phyloP scores from a whole-genome alignment of 2,329 filamentous ascomycete species.

The Byssothecium circinans region DNA sequence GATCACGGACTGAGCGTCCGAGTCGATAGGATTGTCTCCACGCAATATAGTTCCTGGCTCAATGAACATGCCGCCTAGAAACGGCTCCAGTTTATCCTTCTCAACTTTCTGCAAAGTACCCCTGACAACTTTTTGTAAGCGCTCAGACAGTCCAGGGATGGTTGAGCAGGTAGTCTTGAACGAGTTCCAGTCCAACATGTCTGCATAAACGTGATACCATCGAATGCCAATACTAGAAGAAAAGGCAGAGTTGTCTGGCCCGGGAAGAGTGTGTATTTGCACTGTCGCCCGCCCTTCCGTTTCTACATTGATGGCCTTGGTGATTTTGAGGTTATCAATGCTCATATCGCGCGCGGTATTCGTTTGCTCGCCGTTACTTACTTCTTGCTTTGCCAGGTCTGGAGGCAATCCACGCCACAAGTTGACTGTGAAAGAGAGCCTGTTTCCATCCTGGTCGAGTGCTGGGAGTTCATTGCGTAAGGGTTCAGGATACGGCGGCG shows the following conservation, averaged over 20 bases:
- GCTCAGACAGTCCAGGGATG: conserved; percentile 20
- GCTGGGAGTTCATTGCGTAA: conserved; percentile 10
- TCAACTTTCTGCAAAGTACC: conserved; percentile 26
- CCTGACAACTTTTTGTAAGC: conserved; percentile 16
- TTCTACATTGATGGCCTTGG: conserved; percentile 21
- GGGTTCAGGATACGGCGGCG: conserved; percentile 3
- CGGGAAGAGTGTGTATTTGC: conserved; percentile 23
- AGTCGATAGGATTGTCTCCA: conserved; percentile 23
- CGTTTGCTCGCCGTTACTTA: not conserved
- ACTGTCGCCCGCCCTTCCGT: conserved; percentile 20
- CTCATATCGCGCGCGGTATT: conserved; percentile 9
- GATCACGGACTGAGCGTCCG: conserved; percentile 34
- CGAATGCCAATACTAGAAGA: conserved; percentile 14
- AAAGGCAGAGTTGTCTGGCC: conserved; percentile 19
- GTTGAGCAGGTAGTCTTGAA: conserved; percentile 30
- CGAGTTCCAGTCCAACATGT: conserved; percentile 24
- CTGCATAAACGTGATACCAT: conserved; percentile 31
- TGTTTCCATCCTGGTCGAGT: conserved; percentile 26
- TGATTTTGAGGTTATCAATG: conserved; percentile 28
- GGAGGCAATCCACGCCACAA: conserved; percentile 2
- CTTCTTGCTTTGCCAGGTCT: not conserved
- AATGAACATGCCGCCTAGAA: conserved; percentile 34
- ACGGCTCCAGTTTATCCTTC: conserved; percentile 27
- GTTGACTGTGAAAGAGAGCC: conserved; percentile 23
- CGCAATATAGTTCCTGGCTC: conserved; percentile 38